Evolutionary conservation across 2,329 filamentous ascomycete species (phyloP).

Genomic region (Diaporthe helianthi): DNA sequence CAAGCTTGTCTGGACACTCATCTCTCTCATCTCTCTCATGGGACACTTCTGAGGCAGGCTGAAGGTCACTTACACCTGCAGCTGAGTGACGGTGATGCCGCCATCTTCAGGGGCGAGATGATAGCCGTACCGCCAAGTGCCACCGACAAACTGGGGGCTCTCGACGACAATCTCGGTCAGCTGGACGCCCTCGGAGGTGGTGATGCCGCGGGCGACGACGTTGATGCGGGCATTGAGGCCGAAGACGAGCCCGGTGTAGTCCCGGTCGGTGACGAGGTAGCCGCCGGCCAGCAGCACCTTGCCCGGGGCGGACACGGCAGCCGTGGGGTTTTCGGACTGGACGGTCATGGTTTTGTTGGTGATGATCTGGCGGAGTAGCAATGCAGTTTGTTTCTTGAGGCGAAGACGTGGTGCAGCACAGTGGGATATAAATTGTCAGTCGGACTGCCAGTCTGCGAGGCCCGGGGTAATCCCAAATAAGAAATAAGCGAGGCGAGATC

Average conservation of each 20-base stretch:
- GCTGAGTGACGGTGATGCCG: constrained; percentile 82
- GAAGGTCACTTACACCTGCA: constrained; percentile 70
- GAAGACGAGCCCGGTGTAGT: constrained; percentile 79
- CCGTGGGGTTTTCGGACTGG: constrained; percentile 44
- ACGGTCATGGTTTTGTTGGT: constrained; percentile 10
- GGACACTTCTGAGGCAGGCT: too few relatives aligned
- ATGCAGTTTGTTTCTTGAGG: background rate
- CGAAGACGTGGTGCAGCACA: background rate
- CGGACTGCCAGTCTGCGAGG: background rate
- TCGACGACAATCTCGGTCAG: constrained; percentile 80
- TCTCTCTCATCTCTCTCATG: too few relatives aligned
- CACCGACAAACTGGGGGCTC: constrained; percentile 89
- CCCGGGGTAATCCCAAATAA: constrained; percentile 6
- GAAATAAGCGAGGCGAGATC: constrained; percentile 20
- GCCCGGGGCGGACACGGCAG: constrained; percentile 85
- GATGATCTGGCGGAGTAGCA: background rate
- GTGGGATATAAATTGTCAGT: background rate
- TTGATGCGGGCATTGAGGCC: constrained; percentile 73
- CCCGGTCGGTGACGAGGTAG: constrained; percentile 90
- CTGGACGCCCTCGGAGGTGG: constrained; percentile 68
- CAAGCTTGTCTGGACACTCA: too few relatives aligned
- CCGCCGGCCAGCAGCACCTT: constrained; percentile 96
- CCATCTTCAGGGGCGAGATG: constrained; percentile 72
- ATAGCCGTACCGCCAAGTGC: constrained; percentile 88
- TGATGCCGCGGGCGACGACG: constrained; percentile 64